Evolutionary conservation across 768 basidiomycete genomes (phyloP), one percentile per base, ranked within the genome.

Genomic region (Trametes maxima): DNA sequence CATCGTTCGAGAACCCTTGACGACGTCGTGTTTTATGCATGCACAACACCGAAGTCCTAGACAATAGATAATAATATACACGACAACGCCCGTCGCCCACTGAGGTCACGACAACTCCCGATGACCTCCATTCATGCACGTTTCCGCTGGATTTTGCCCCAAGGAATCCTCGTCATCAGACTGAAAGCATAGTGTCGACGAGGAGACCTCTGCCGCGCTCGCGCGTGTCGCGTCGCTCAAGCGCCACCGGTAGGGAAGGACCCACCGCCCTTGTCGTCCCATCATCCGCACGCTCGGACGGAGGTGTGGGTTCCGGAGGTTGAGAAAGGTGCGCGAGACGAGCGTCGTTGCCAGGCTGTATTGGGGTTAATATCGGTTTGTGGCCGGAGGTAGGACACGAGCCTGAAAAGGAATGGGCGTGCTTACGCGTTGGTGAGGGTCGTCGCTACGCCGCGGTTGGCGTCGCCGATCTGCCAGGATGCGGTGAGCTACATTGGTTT

Each of bases 261-360:
- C 36, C 36, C 21, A 19, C 36, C 8, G 4, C 28, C 28, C 28
- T 3, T 8, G 28, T 33, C 28, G 36, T 12, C 22, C 51, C 6
- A 52, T 14, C 10, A 7, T 11, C 22, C 35, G 36, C 19, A 19
- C 36, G 36, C 25, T 21, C 21, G 33, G 36, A 21, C 33, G 37
- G 13, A 52, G 51, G 21, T 25, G 12, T 7, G 61, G 50, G 37
- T 64, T 54, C 2, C 57, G 62, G 2, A 64, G 40, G 53, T 64
- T 64, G 2, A 64, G 24, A 37, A 45, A 46, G 7, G 56, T 54
- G 43, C 62, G 57, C 11, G 62, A 64, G 19, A 47, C 21, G 35
- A 64, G 54, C 24, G 62, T 64, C 12, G 48, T 54, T 2, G 62
- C 51, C 5, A 64, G 57, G 1, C 62, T 64, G n/a, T 24, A 21